These are phyloP conservation scores for Spergularia azorica DNA, from an alignment of 179 eudicot species.

Conservation along the genomic window DNA sequence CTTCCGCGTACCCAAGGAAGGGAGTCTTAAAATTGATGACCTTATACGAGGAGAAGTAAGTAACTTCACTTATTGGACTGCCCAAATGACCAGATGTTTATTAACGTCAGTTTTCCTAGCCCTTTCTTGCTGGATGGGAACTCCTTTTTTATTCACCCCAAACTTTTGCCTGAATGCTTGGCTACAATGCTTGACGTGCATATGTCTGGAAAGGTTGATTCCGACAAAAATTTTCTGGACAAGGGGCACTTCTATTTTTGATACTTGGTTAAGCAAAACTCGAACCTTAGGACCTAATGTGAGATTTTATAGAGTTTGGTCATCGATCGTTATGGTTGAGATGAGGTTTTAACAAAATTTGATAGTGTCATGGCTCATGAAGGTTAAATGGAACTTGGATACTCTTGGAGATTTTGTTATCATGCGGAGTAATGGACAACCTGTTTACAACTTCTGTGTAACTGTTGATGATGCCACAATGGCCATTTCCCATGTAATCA, in stretches of 20 bases:
- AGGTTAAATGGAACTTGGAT: constrained; percentile 91
- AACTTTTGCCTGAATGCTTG: constrained; percentile 6
- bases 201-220: neutral
- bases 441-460: constrained; percentile 98
- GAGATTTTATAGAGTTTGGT: neutral
- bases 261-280: neutral
- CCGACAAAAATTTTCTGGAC: neutral
- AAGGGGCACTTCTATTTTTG: neutral
- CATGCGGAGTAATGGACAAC: constrained; percentile 99
- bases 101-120: neutral
- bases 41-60: constrained; percentile 91
- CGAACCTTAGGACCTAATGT: neutral
- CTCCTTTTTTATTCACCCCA: neutral
- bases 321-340: constrained; percentile 15
- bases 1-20: constrained; percentile 88
- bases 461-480: constrained; percentile 99
- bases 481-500: constrained; percentile 98
- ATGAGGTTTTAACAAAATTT: constrained; percentile 47
- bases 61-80: constrained; percentile 13
- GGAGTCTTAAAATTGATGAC: constrained; percentile 75
- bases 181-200: neutral
- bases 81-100: neutral
- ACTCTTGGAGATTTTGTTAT: constrained; percentile 99
- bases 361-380: constrained; percentile 48
- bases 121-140: neutral